Conservation (phyloP, 2,329 filamentous ascomycete genomes). For the Orbilia ellipsospora region DNA sequence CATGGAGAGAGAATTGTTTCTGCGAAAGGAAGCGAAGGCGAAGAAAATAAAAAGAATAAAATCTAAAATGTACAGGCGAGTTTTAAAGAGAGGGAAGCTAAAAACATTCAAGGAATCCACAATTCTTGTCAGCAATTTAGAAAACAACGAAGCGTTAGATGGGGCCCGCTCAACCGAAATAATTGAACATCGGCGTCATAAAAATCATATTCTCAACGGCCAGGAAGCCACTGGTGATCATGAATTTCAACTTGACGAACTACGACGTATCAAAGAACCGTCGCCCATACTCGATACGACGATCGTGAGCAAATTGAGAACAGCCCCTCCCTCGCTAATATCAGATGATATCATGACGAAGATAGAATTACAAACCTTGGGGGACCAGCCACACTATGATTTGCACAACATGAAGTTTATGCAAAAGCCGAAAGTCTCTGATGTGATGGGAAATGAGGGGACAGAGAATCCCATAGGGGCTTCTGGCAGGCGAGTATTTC, state of each 20-base stretch:
- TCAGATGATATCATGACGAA: no score
- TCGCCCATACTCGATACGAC: no score
- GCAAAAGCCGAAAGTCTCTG: constrained; percentile 77
- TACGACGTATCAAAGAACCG: no score
- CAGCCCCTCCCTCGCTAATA: no score
- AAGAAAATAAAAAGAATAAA: constrained; percentile 99
- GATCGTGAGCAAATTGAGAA: no score
- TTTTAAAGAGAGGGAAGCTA: constrained; percentile 82
- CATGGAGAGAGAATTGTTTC: constrained; percentile 83
- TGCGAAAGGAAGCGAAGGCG: constrained; percentile 85
- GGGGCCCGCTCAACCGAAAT: no score
- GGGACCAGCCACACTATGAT: constrained; percentile 66
- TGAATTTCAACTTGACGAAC: no score
- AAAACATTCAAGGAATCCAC: constrained; percentile 62
- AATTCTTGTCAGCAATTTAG: no score
- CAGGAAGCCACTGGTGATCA: no score
- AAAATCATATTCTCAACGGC: no score
- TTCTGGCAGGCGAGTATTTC: constrained; percentile 65
- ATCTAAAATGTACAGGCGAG: constrained; percentile 90
- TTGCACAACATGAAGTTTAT: constrained; percentile 93
- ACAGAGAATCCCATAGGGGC: constrained; percentile 59
- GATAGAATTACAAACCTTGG: constrained; percentile 1
- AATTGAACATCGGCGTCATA: no score
- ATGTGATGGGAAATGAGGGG: constrained; percentile 66
- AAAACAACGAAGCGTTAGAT: no score